Percentiles rank a stretch among this genome's conserved stretches.
These are phyloP conservation scores for Wickerhamiella brachini DNA, from an alignment of 805 yeast species.

Conservation along the genomic window DNA sequence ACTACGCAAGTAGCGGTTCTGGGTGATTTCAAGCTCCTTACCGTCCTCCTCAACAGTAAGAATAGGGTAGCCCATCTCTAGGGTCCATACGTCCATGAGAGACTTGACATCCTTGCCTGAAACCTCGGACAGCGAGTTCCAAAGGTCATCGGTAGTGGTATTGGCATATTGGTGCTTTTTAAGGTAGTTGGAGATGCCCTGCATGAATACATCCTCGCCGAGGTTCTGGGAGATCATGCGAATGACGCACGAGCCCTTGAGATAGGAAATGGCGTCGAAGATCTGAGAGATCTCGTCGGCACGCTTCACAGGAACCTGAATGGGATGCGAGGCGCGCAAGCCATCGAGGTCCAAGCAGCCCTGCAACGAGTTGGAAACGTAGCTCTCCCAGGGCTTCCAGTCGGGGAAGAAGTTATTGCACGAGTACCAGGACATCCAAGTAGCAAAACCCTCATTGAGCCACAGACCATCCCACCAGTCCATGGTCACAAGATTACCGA, in stretches of 20 bases:
- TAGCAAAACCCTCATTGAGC: constrained; percentile 85
- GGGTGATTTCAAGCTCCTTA: constrained; percentile 31
- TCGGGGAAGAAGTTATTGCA: constrained; percentile 60
- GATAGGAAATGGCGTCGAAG: constrained; percentile 68
- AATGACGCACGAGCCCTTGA: constrained; percentile 68
- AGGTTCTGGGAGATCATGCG: constrained; percentile 62
- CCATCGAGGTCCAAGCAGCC: constrained; percentile 64
- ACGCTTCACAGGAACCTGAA: constrained; percentile 65
- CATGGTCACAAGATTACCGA: constrained; percentile 81
- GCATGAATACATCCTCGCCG: constrained; percentile 54
- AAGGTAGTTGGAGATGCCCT: constrained; percentile 61
- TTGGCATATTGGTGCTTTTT: constrained; percentile 49
- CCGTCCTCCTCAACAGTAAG: constrained; percentile 31
- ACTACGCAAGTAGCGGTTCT: constrained; percentile 47
- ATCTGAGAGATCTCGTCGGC: constrained; percentile 73
- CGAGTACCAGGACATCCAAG: constrained; percentile 67
- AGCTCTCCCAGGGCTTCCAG: constrained; percentile 69
- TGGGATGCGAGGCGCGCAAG: constrained; percentile 59
- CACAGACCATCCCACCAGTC: constrained; percentile 89
- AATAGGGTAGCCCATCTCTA: constrained; percentile 60
- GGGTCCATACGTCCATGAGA: constrained; percentile 61
- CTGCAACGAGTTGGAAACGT: constrained; percentile 65
- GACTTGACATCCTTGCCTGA: constrained; percentile 45
- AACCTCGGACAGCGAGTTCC: constrained; percentile 51
- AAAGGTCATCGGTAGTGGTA: constrained; percentile 61